These are phyloP conservation scores for Plasmodium malariae DNA, from an alignment of 169 alveolate genomes.

Conservation along the genomic window DNA sequence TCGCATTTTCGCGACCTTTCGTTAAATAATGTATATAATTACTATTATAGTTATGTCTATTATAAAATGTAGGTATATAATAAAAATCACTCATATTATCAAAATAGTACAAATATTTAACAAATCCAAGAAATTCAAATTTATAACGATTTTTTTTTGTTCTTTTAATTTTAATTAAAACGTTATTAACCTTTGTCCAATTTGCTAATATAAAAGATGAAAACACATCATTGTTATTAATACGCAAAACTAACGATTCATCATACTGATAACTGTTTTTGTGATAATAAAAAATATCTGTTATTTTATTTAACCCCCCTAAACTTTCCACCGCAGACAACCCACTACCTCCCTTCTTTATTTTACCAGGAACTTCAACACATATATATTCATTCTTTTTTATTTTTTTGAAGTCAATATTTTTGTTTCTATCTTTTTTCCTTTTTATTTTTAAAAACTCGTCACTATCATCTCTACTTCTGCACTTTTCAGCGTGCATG, in stretches of 20 bases:
- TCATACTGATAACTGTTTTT: constrained; percentile 20
- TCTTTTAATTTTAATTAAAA: constrained; percentile 64
- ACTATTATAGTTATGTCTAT: constrained; percentile 35
- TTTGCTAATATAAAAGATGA: constrained; percentile 64
- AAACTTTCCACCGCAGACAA: constrained; percentile 76
- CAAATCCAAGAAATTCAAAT: constrained; percentile 68
- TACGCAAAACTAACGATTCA: constrained; percentile 37
- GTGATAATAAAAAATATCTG: constrained; percentile 36
- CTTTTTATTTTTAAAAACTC: not conserved
- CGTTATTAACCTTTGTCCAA: constrained; percentile 54
- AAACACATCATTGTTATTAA: constrained; percentile 71
- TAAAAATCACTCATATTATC: constrained; percentile 67
- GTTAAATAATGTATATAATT: constrained; percentile 64
- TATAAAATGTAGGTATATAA: constrained; percentile 71
- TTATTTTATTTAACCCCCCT: constrained; percentile 70
- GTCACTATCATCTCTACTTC: constrained; percentile 2
- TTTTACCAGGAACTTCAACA: constrained; percentile 68
- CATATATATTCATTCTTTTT: constrained; percentile 56
- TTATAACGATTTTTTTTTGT: constrained; percentile 50
- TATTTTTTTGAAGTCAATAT: constrained; percentile 20
- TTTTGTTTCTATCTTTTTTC: constrained; percentile 42
- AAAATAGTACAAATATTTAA: constrained; percentile 68
- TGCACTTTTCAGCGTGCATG: constrained; percentile 5
- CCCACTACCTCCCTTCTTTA: constrained; percentile 57
- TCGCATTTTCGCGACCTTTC: constrained; percentile 2